Percentiles rank a stretch among this genome's conserved stretches.
These are phyloP conservation scores for Suhomyces atakaporum DNA, from an alignment of 1,139 yeast species.

Conservation along the genomic window DNA sequence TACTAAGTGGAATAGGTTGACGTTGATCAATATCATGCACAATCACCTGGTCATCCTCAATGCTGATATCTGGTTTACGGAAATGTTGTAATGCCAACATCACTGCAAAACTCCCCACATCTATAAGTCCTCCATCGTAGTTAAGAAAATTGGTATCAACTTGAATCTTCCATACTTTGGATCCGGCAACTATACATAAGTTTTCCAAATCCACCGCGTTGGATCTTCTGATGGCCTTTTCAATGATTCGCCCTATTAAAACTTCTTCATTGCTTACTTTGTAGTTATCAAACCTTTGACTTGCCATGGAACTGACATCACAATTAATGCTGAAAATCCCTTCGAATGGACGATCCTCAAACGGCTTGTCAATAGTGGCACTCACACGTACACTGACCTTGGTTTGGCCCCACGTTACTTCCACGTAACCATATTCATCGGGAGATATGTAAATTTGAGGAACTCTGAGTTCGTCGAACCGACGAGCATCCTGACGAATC, in stretches of 20 bases:
- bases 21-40: conserved; percentile 75
- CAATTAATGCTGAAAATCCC: conserved; percentile 84
- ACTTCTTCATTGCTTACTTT: conserved; percentile 77
- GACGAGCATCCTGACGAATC: conserved; percentile 69
- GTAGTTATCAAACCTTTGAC: conserved; percentile 76
- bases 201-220: conserved; percentile 89
- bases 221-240: conserved; percentile 87
- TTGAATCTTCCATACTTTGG: conserved; percentile 84
- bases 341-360: conserved; percentile 91
- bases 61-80: conserved; percentile 78
- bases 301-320: conserved; percentile 88
- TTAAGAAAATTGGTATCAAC: conserved; percentile 89
- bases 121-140: conserved; percentile 90
- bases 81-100: conserved; percentile 84
- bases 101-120: conserved; percentile 87
- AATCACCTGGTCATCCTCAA: conserved; percentile 61
- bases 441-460: conserved; percentile 63
- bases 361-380: conserved; percentile 79
- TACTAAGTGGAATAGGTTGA: conserved; percentile 82
- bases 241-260: conserved; percentile 76
- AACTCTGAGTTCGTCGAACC: conserved; percentile 61
- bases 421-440: conserved; percentile 77
- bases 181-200: conserved; percentile 87
- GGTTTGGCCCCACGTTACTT: conserved; percentile 65
- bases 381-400: conserved; percentile 75